These are phyloP conservation scores for Fraxinus floribunda DNA, from an alignment of 305 asterid species.

Conservation along the genomic window DNA sequence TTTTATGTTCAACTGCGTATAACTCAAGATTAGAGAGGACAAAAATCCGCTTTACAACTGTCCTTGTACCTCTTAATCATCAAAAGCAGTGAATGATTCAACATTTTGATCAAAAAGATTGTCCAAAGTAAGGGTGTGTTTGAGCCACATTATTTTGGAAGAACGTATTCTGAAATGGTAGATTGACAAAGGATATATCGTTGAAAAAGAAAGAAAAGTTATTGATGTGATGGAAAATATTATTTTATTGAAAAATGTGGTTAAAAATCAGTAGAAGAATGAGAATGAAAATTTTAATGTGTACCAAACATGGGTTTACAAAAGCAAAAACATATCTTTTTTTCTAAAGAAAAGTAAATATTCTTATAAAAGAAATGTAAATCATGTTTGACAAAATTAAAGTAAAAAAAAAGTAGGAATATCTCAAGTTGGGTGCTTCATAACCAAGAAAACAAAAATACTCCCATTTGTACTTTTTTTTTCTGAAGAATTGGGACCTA, in stretches of 20 bases:
- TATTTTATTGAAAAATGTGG: too few relatives aligned
- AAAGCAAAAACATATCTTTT: neutral
- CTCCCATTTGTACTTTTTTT: neutral
- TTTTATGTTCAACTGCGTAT: neutral
- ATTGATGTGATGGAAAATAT: too few relatives aligned
- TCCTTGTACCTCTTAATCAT: neutral
- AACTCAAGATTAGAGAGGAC: conserved; percentile 41
- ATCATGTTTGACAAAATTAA: neutral
- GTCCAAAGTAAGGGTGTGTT: neutral
- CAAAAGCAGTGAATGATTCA: neutral
- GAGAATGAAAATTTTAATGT: too few relatives aligned
- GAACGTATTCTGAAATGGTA: too few relatives aligned
- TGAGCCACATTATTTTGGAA: too few relatives aligned
- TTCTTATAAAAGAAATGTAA: neutral
- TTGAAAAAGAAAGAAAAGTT: too few relatives aligned
- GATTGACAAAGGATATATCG: too few relatives aligned
- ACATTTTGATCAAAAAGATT: neutral
- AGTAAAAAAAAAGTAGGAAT: conserved; percentile 14
- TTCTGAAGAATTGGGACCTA: neutral
- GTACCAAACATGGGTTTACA: neutral
- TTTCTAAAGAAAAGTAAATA: neutral
- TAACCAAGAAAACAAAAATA: conserved; percentile 45
- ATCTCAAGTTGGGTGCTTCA: conserved; percentile 67
- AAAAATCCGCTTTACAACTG: neutral
- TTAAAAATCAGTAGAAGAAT: too few relatives aligned